Conservation (phyloP, 805 yeast species). For the Clavispora carvajalis region DNA sequence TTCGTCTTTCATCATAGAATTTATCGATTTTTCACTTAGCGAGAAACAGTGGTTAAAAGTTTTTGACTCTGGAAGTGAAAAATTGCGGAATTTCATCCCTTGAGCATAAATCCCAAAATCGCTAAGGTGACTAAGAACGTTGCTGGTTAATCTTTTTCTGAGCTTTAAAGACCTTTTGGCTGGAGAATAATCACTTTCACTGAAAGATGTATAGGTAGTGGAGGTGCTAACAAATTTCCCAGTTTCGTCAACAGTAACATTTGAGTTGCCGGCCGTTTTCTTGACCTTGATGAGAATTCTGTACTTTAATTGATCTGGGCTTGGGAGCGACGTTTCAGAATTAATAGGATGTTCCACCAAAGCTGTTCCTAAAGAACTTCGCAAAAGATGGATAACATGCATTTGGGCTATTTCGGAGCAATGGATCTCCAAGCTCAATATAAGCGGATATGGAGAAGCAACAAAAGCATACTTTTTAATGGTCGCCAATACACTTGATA, state of each 20-base stretch:
- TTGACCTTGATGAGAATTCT: conserved; percentile 77
- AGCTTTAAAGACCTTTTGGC: conserved; percentile 17
- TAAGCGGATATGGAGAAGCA: conserved; percentile 80
- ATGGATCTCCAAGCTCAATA: conserved; percentile 79
- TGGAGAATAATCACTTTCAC: conserved; percentile 29
- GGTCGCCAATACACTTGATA: conserved; percentile 63
- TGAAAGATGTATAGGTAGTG: conserved; percentile 38
- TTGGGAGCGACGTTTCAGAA: conserved; percentile 39
- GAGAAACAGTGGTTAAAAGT: conserved; percentile 80
- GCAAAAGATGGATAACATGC: conserved; percentile 49
- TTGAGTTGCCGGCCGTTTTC: conserved; percentile 32
- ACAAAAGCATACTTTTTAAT: conserved; percentile 84
- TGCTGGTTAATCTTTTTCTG: conserved; percentile 19
- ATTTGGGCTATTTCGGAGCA: conserved; percentile 67
- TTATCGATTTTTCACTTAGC: conserved; percentile 67
- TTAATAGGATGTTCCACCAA: conserved; percentile 42
- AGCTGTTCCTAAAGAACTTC: conserved; percentile 53
- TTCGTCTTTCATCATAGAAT: conserved; percentile 58
- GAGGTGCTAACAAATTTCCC: conserved; percentile 20
- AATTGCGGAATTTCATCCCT: conserved; percentile 75
- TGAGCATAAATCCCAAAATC: conserved; percentile 65
- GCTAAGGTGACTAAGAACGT: conserved; percentile 42
- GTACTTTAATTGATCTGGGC: conserved; percentile 69
- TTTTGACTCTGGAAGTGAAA: conserved; percentile 82
- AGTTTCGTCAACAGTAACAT: conserved; percentile 16